Evolutionary conservation across 768 basidiomycete species (phyloP), one percentile per base, ranked within the genome.

Genomic region (Amanita brunnescens): DNA sequence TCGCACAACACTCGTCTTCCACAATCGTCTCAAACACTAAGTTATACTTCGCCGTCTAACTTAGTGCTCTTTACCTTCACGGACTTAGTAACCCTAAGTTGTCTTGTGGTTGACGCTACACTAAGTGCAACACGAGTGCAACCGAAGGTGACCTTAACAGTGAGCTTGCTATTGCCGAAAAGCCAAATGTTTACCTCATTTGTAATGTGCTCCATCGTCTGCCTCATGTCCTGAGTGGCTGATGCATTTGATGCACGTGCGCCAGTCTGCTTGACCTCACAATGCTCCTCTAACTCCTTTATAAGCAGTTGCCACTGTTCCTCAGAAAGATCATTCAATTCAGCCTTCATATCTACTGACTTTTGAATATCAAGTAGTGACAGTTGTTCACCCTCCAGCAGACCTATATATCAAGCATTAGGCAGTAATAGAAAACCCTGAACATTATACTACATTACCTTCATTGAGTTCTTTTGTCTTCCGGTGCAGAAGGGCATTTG

Each of bases 391-490:
- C 43, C 43, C 6, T 29, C 43, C 12, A 6, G 14, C 14, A 6
- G 43, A 16, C 43, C 24, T 26, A 44, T 20, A 12, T 18, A n/a
- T n/a, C n/a, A n/a, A n/a, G n/a, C n/a, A n/a, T n/a, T n/a, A n/a
- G 9, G 16, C 4, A 18, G 16, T 23, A 41, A 16, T 9, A n/a
- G 7, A 41, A 23, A 41, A 23, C 18, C 12, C 44, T 4, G 26
- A n/a, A n/a, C n/a, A n/a, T n/a, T n/a, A n/a, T n/a, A n/a, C n/a
- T n/a, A n/a, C 26, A 29, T 46, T 18, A 46, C 44, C 44, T 10
- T 46, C 29, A 34, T 46, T 46, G 21, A 46, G 44, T 29, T 46
- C 44, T 24, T 46, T 46, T n/a, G 29, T 16, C 23, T 46, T 46
- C 24, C 23, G 6, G 24, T 46, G 44, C 6, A 46, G 26, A 7